phyloP scores from a whole-genome alignment of 768 basidiomycete species.

The Rhizopogon rudus region DNA sequence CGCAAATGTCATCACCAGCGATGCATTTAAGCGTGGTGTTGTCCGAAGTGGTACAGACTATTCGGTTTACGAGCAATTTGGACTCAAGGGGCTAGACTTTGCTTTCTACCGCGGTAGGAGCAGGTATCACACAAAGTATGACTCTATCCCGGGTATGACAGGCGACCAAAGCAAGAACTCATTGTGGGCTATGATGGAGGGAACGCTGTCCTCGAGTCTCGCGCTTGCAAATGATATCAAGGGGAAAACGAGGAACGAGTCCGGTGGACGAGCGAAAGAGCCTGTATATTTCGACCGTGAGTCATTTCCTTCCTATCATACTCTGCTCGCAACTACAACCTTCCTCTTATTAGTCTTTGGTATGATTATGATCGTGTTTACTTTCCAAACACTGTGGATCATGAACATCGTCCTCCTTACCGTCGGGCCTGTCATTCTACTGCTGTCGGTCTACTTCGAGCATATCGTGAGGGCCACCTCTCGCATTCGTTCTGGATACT shows the following conservation, averaged over 20 bases:
- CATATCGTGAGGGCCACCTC: constrained; percentile 19
- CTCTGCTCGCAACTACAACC: neutral
- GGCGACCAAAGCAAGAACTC: constrained; percentile 41
- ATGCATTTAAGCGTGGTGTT: constrained; percentile 61
- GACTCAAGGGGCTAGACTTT: constrained; percentile 69
- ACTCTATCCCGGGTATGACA: constrained; percentile 54
- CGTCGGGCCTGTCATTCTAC: constrained; percentile 54
- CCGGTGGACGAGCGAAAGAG: constrained; percentile 15
- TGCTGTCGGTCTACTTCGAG: constrained; percentile 38
- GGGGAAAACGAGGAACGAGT: constrained; percentile 13
- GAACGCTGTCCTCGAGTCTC: constrained; percentile 47
- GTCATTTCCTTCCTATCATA: constrained; percentile 15
- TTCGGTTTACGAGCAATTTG: constrained; percentile 52
- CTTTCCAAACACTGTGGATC: constrained; percentile 44
- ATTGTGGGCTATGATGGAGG: constrained; percentile 81
- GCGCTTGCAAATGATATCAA: constrained; percentile 41
- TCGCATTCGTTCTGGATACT: constrained; percentile 10
- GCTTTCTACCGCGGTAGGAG: constrained; percentile 76
- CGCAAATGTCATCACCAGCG: constrained; percentile 63
- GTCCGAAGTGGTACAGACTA: constrained; percentile 74
- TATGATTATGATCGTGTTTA: constrained; percentile 47
- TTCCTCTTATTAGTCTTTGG: constrained; percentile 49
- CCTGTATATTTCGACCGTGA: constrained; percentile 74
- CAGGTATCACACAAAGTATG: constrained; percentile 73
- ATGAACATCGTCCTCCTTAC: constrained; percentile 56